Conservation (phyloP, 192 early-diverging fungal genomes). For the Phlyctochytrium bullatum region DNA sequence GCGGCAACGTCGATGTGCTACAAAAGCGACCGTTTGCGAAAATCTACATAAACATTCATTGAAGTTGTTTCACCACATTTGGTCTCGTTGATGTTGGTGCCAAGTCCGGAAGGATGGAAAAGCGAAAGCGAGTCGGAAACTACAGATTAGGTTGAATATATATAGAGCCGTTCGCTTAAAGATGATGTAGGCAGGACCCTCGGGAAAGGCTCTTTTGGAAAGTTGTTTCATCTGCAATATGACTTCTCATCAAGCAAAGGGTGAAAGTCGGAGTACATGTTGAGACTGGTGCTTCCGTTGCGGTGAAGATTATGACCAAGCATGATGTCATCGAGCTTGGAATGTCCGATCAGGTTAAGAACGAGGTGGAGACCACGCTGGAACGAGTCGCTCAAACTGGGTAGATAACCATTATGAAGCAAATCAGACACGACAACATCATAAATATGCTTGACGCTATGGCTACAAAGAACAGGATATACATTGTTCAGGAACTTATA, state of each 20-base stretch:
- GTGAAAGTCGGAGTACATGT: constrained; percentile 8
- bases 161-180: not conserved
- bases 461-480: constrained; percentile 4
- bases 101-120: too few species aligned
- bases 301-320: constrained; percentile 4
- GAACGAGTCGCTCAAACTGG: not conserved
- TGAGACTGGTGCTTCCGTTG: not conserved
- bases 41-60: too few species aligned
- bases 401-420: constrained; percentile 2
- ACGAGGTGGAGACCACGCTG: not conserved
- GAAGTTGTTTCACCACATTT: too few species aligned
- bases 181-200: constrained; percentile 1
- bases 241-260: not conserved
- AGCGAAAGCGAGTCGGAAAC: constrained; percentile 2
- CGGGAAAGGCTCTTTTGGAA: constrained; percentile 7
- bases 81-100: too few species aligned
- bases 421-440: not conserved
- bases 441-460: constrained; percentile 1
- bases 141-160: not conserved
- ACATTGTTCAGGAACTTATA: constrained; percentile 6
- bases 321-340: constrained; percentile 1
- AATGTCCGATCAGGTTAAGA: constrained; percentile 8
- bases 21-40: not conserved
- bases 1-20: not conserved
- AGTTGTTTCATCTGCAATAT: not conserved